Base-by-base conservation (phyloP, 441 rosid genomes). In the Bruguiera hainesii region DNA sequence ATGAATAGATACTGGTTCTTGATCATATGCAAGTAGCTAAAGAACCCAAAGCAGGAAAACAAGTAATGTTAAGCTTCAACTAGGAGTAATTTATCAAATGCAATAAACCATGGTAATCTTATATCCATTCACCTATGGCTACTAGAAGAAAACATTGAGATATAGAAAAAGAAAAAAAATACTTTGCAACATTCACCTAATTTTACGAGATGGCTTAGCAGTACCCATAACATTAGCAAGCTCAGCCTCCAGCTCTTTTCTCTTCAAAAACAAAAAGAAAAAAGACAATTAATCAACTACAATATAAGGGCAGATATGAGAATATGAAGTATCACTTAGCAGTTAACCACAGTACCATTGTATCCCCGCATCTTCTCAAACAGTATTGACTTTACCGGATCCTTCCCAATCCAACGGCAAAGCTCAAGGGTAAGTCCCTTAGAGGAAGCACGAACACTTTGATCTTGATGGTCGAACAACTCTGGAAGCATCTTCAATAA, bases 351-450 rank as follows among this genome's bases (percentile, higher is more conserved):
- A 73, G 61, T 96, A 93, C 99, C 99, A 96, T 96, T 20, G 99
- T 91, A 66, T 96, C 99, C 99, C 72, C 99, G 87, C 98, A 96
- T 96, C 82, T 96, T 96, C 86, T 96, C 99, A 79, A 96, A 89
- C 82, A 96, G 80, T 71, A 96, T 89, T 61, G 98, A 91, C 71
- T 96, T 96, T 26, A 96, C 96, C 73, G 97, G 97, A 59, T 96
- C 99, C 78, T 91, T 96, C 68, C 99, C 99, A 79, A 96, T 93
- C 99, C 99, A 96, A 50, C 98, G 98, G 71, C 99, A 96, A 73
- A 96, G 98, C 80, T 96, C 98, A 66, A 96, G 87, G 56, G 99
- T 96, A 68, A 96, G 75, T 65, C 99, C 99, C 81, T 96, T 96
- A 51, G 99, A 91, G 65, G 84, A 86, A 64, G 99, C 98, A 75